Evolutionary conservation across 2,329 filamentous ascomycete genomes (phyloP), one percentile per base, ranked within the genome.

Genomic region (Sporothrix globosa): DNA sequence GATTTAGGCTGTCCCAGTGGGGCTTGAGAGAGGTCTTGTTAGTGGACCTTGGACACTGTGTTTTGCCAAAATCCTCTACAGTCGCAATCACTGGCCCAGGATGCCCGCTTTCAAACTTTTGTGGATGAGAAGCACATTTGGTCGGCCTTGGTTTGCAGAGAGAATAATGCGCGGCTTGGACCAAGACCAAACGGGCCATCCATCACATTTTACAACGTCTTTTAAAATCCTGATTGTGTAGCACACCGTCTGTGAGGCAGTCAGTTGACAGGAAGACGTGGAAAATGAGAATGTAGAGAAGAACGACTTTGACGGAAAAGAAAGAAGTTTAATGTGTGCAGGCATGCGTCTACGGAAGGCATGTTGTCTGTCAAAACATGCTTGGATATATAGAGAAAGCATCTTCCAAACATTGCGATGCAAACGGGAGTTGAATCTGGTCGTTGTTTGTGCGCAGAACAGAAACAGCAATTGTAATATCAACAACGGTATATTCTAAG

Each of bases 321-420:
- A 39, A n/a, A 10, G 1, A 14, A 24, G 19, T 2, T 10, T 6
- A 24, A 44, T 61, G 34, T 60, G 56, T 24, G 24, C 13, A 48
- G 44, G 10, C 41, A 14, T 48, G 44, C 44, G 44, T 3, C 14
- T 48, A 17, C 14, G 44, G 41, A 48, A 19, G 44, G 5, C 34
- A 34, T 6, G 34, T 34, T 7, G 34, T 30, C 27, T 7, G 34
- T 34, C 34, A 34, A 34, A 6, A 34, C 5, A 27, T 24, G 14
- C 21, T 14, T 60, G 10, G 10, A 30, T 66, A 66, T 66, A 66
- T 66, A 66, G 60, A 63, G 34, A 21, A 41, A 24, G 34, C n/a
- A 11, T 11, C n/a, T 11, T 44, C 56, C 56, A 11, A 14, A 19
- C 6, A 19, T 60, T 19, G 56, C 9, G n/a, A 61, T 61, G 39